A percentile compares a stretch with the other conserved stretches of the same genome.
phyloP scores from a whole-genome alignment of 1,284 basidiomycete species.

The Ustilago bromivora region DNA sequence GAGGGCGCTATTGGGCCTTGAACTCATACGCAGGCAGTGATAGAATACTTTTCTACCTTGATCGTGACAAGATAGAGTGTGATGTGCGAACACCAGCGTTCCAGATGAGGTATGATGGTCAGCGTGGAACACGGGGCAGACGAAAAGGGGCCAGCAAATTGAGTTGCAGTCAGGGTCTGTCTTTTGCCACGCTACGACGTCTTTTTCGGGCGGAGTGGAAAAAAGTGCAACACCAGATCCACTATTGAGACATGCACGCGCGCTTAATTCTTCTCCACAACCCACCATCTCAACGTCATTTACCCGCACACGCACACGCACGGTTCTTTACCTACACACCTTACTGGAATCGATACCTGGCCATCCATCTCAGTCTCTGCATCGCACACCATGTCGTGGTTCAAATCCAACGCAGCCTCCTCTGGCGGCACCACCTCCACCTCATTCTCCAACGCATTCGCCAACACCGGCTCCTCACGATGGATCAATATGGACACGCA shows the following conservation, averaged over 20 bases:
- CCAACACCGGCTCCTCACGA: slow-evolving; percentile 37
- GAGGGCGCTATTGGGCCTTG: slow-evolving; percentile 55
- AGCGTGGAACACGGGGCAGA: not conserved
- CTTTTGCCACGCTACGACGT: slow-evolving; percentile 1
- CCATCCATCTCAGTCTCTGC: not conserved
- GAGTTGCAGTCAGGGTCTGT: slow-evolving; percentile 11
- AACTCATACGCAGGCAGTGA: not conserved
- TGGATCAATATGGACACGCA: slow-evolving; percentile 66
- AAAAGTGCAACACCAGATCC: slow-evolving; percentile 12
- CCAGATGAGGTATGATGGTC: not conserved
- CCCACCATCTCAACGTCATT: not conserved
- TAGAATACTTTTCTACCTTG: not conserved
- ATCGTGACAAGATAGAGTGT: not conserved
- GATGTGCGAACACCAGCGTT: not conserved
- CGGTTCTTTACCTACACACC: too few relatives aligned
- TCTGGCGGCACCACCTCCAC: slow-evolving; percentile 11
- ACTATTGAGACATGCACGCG: not conserved
- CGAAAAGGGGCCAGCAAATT: slow-evolving; percentile 5
- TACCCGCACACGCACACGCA: not conserved
- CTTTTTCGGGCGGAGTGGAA: slow-evolving; percentile 8
- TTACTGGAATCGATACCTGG: too few relatives aligned
- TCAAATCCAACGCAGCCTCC: slow-evolving; percentile 18
- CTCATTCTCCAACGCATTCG: slow-evolving; percentile 27
- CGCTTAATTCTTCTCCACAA: not conserved
- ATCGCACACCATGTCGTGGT: slow-evolving; percentile 40